Evolutionary conservation across 805 yeast species (phyloP).

Genomic region (Blastobotrys parvus): DNA sequence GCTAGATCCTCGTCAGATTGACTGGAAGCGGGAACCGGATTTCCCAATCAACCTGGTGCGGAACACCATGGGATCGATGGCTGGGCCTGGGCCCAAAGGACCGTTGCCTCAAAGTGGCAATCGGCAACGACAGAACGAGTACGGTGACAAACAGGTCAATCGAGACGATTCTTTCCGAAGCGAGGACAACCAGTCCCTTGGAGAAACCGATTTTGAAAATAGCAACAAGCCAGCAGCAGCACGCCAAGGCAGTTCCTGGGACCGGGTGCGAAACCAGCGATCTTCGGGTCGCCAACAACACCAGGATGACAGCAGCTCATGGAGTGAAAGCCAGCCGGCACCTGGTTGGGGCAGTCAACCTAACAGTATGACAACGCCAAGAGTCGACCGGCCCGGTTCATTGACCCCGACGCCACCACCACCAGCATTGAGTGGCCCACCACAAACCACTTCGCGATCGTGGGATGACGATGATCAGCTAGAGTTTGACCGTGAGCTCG

Average conservation of each 20-base stretch:
- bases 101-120: neutral
- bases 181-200: neutral
- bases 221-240: neutral
- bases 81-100: neutral
- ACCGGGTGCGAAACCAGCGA: constrained; percentile 9
- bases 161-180: neutral
- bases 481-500: constrained; percentile 19
- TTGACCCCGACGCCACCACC: constrained; percentile 6
- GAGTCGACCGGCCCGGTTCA: constrained; percentile 1
- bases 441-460: neutral
- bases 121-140: neutral
- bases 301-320: neutral
- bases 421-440: constrained; percentile 4
- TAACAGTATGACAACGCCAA: too few species aligned
- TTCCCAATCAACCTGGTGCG: constrained; percentile 16
- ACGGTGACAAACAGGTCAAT: neutral
- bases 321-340: neutral
- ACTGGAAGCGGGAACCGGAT: constrained; percentile 14
- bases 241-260: constrained; percentile 19
- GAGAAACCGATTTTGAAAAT: neutral
- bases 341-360: neutral
- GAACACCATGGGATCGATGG: too few species aligned
- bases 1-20: constrained; percentile 16
- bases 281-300: neutral
- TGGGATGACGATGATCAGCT: constrained; percentile 7